Base-by-base conservation (phyloP, 345 rosid genomes). In the Nephelium lappaceum region DNA sequence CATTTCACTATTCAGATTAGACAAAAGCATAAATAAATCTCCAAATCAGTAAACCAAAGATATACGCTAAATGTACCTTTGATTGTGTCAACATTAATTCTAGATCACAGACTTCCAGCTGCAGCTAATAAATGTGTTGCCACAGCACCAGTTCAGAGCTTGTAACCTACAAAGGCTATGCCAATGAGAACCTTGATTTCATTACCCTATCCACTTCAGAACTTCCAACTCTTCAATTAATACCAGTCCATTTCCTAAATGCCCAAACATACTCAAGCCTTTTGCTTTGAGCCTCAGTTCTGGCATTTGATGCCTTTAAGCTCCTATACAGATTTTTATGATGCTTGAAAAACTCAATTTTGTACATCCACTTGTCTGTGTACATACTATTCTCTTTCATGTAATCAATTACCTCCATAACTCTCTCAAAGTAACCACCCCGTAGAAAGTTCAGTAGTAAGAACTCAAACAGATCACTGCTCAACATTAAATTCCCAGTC, bases 361-460 rank as follows among this genome's bases (percentile, higher is more conserved):
- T 88, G 66, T 83, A 90, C 93, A 91, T 84, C 82, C 86, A 66
- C 75, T 85, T 84, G 76, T 95, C 98, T 16, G 64, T 77, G 73
- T 78, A 86, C 88, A 90, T 84, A 39, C 47, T 77, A 36, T 41
- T 72, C 82, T 86, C 82, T 80, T 86, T 82, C 98, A 91, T 91
- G 60, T 76, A 85, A 83, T 70, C 70, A 71, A 91, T 87, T 27
- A 92, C 84, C 85, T 93, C 97, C 90, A 90, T 86, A 74, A 91
- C 95, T 78, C 99, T 91, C 85, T 92, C 99, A 77, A 95, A 95
- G 87, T 92, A 93, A 75, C 98, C 98, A 69, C 95, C 98, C 80
- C 85, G 89, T 75, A 95, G 85, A 80, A 95, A 91, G 82, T 82
- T 88, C 80, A 93, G 74, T 7, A 92, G 83, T 77, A 95, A 80